Base-by-base conservation (phyloP, 1,284 basidiomycete species). In the Kalmanozyma brasiliensis region DNA sequence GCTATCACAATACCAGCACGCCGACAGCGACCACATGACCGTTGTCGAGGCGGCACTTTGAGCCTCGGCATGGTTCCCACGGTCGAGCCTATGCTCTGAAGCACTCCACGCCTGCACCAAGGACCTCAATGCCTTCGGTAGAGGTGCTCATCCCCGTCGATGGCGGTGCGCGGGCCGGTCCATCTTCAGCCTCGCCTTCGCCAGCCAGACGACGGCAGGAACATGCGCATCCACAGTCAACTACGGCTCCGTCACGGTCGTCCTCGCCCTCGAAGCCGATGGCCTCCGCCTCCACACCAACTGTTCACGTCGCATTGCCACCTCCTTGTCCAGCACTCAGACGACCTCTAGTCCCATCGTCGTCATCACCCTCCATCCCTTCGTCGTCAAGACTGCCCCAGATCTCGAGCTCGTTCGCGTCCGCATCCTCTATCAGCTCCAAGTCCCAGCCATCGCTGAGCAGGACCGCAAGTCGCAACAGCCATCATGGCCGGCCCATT, bases 61-160 rank as follows among this genome's bases (percentile, higher is more conserved):
- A 35, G 36, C 26, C 49, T 46, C 49, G 47, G 42, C 24, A 58
- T 64, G 62, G 23, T 19, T 38, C 40, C 37, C 16, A 19, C 32
- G n/a, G n/a, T 36, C 22, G 22, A 53, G 33, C 42, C 49, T 41
- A 32, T 26, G 51, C 41, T 33, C 58, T 64, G 62, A 52, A 48
- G 34, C 29, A 11, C 11, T 26, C n/a, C 32, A 29, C 19, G 5
- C 14, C 46, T 7, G 19, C 62, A 23, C 6, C n/a, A 14, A 26
- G n/a, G 17, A 26, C 17, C 32, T 22, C 51, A 13, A 64, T 64
- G 62, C 46, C 55, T 22, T 49, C 55, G 9, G 49, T 64, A 16
- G 55, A 58, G 16, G 55, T 64, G 4, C 38, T 58, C 30, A 42
- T 64, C 20, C 62, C 62, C 8, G 29, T 14, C 11, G 32, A 9